phyloP scores from a whole-genome alignment of 2,329 filamentous ascomycete genomes.

The Cercospora citrullina region DNA sequence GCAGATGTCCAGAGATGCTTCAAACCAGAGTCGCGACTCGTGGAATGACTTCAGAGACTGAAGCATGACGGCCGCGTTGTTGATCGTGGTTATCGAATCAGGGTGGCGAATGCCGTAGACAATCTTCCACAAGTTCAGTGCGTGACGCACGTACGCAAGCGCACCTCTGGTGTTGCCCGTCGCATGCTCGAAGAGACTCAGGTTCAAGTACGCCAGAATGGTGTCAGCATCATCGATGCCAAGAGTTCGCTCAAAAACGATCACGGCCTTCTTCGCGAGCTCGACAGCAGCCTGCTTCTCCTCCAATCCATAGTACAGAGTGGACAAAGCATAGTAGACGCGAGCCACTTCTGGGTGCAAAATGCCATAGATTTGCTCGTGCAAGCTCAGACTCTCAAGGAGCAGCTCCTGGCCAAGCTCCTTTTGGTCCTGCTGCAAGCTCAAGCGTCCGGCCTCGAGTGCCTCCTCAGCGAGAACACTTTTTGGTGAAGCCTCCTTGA shows the following conservation, averaged over 20 bases:
- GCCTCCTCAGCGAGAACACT: slow-evolving; percentile 93
- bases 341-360: slow-evolving; percentile 94
- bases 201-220: slow-evolving; percentile 90
- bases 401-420: slow-evolving; percentile 94
- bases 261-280: slow-evolving; percentile 91
- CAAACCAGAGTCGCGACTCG: slow-evolving; percentile 95
- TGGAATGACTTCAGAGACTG: slow-evolving; percentile 93
- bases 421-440: slow-evolving; percentile 91
- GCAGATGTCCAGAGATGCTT: slow-evolving; percentile 84
- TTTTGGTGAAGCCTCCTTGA: slow-evolving; percentile 91
- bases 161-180: slow-evolving; percentile 85
- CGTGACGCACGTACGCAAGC: slow-evolving; percentile 87
- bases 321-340: slow-evolving; percentile 91
- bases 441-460: slow-evolving; percentile 91
- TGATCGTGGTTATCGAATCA: slow-evolving; percentile 96
- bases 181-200: slow-evolving; percentile 90
- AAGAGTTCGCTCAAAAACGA: slow-evolving; percentile 90
- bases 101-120: slow-evolving; percentile 93
- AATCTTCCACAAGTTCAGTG: slow-evolving; percentile 92
- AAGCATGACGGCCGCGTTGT: slow-evolving; percentile 98
- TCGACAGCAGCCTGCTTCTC: slow-evolving; percentile 96
- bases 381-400: slow-evolving; percentile 90
- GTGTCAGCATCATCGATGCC: slow-evolving; percentile 94
- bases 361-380: slow-evolving; percentile 98
- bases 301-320: slow-evolving; percentile 95